Evolutionary conservation across 1,284 basidiomycete species (phyloP).

Genomic region (Gomphus bonarii): DNA sequence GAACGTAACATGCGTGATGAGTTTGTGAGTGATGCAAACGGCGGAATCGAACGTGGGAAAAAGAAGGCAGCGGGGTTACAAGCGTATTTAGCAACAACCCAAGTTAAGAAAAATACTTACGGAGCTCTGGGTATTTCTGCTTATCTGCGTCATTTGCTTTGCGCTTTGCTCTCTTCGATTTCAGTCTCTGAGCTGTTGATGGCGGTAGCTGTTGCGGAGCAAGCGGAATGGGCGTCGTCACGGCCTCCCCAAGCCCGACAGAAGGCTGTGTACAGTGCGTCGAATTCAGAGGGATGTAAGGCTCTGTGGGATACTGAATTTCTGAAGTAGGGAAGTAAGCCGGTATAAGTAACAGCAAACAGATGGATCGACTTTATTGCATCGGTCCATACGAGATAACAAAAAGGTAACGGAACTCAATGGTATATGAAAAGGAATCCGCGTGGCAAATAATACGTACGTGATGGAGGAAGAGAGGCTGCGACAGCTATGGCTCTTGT

Average conservation of each 20-base stretch:
- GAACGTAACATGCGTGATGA: not conserved
- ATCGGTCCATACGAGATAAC: not conserved
- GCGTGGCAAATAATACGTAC: not conserved
- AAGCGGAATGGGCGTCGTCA: not conserved
- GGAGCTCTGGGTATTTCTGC: not conserved
- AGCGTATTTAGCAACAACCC: too few species aligned
- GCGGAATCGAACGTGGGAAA: not conserved
- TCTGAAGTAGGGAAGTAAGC: not conserved
- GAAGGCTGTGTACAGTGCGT: slow-evolving; percentile 1
- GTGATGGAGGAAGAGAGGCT: not conserved
- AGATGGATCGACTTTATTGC: not conserved
- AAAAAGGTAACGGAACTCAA: not conserved
- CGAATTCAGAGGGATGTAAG: not conserved
- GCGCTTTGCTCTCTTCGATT: not conserved
- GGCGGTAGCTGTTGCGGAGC: not conserved
- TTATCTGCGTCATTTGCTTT: not conserved
- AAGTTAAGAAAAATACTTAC: not conserved
- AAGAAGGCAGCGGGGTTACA: not conserved
- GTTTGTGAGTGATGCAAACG: not conserved
- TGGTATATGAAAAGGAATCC: not conserved
- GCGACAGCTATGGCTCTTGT: not conserved
- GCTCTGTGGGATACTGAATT: slow-evolving; percentile 5
- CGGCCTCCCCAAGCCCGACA: slow-evolving; percentile 1
- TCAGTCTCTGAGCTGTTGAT: not conserved
- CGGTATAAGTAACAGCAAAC: not conserved